Evolutionary conservation across 257 asterid species (phyloP).

Genomic region (Petrea volubilis): DNA sequence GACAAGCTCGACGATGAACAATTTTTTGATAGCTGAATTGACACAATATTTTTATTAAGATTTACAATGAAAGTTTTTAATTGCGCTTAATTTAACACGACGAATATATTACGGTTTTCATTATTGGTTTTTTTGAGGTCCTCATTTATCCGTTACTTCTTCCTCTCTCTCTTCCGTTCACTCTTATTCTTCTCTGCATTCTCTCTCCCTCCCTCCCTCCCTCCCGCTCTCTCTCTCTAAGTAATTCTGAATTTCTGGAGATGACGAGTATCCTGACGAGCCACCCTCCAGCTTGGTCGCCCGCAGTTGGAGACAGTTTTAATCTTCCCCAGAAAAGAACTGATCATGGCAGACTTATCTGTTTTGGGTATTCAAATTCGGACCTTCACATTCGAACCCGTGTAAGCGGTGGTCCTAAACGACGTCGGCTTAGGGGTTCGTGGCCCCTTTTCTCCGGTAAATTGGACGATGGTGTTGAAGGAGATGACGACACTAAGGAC

Average conservation of each 20-base stretch:
- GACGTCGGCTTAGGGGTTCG: constrained; percentile 28
- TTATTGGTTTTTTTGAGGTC: constrained; percentile 33
- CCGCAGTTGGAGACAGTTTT: constrained; percentile 36
- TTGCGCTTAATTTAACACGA: no score
- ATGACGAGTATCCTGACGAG: constrained; percentile 66
- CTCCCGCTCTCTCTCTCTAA: not conserved
- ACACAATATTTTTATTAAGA: no score
- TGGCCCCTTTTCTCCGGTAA: constrained; percentile 52
- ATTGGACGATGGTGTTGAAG: constrained; percentile 41
- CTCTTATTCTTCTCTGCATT: not conserved
- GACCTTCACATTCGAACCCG: constrained; percentile 33
- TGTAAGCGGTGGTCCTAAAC: constrained; percentile 11
- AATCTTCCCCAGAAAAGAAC: constrained; percentile 30
- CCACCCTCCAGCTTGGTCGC: constrained; percentile 49
- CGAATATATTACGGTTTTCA: not conserved
- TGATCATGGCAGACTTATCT: constrained; percentile 39
- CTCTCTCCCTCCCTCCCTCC: not conserved
- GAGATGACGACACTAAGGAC: constrained; percentile 44
- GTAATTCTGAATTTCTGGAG: not conserved
- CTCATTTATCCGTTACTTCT: constrained; percentile 25
- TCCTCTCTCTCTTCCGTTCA: not conserved
- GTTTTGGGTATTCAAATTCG: constrained; percentile 37
- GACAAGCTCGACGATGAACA: no score
- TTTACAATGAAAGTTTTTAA: no score
- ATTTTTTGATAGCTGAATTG: no score